phyloP scores from a whole-genome alignment of 139 green algal genomes.

The Chlamydomonas sp. region DNA sequence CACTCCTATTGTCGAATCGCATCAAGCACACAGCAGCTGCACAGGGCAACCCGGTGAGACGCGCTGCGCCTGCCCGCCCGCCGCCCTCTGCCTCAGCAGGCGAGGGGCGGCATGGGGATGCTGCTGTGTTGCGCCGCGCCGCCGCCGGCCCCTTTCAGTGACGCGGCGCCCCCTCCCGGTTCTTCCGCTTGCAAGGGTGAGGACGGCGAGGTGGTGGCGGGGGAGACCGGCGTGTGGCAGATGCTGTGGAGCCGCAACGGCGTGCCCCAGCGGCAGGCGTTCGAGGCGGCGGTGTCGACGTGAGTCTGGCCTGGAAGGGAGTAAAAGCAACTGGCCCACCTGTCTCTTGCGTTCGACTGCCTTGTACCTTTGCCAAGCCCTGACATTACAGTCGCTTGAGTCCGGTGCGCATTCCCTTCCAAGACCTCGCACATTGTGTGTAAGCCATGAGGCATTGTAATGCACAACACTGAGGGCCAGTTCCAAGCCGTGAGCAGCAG shows the following conservation, averaged over 20 bases:
- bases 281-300: constrained; percentile 39
- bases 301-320: constrained; percentile 2
- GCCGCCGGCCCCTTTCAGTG: background rate
- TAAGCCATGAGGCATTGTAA: too few species aligned
- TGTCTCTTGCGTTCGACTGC: background rate
- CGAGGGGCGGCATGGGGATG: background rate
- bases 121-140: constrained; percentile 34
- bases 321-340: background rate
- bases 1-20: too few species aligned
- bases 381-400: too few species aligned
- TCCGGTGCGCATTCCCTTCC: too few species aligned
- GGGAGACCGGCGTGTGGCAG: constrained; percentile 38
- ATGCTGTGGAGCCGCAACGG: constrained; percentile 42
- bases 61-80: too few species aligned
- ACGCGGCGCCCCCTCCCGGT: constrained; percentile 2
- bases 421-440: too few species aligned
- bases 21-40: too few species aligned
- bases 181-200: constrained; percentile 24
- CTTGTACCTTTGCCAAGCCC: too few species aligned
- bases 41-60: too few species aligned
- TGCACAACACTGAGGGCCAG: too few species aligned
- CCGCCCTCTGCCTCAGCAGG: constrained; percentile 10
- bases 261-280: constrained; percentile 36
- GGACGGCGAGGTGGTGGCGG: background rate
- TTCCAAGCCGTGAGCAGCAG: too few species aligned